Evolutionary conservation across 768 basidiomycete genomes (phyloP), one percentile per base, ranked within the genome.

Genomic region (Leccinum disarticulatum): DNA sequence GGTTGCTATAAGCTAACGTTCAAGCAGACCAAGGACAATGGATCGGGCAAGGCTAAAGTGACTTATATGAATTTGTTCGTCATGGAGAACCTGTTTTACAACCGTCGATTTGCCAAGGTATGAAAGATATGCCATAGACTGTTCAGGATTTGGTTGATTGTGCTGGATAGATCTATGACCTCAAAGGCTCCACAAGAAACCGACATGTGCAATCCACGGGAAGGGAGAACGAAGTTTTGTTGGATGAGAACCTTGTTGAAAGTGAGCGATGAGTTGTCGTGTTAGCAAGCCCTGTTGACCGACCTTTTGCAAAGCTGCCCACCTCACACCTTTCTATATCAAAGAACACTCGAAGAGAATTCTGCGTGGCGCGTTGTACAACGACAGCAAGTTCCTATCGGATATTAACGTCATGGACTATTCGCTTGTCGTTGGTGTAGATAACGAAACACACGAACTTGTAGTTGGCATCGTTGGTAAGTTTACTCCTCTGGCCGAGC

Each of bases 321-420:
- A 95, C 74, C 80, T 90, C 30, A 81, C 86, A 38, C 97, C 97
- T 4, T 90, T 98, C 68, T 98, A 95, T 72, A 80, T 99, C 17
- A 89, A 93, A n/a, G 96, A 98, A 73, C 93, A 98, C 67, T 92
- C 93, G 0, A 98, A 98, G 73, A 87, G 92, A 11, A 94, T 98
- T 59, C 75, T 99, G 10, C 84, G 92, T 22, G 89, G 93, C 17
- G 92, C 97, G 11, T 76, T 99, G 30, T 93, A 84, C 77, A 98
- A 96, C 65, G 97, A 99, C 73, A 96, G 90, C 76, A 93, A 91
- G 64, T 99, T 98, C 75, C 75, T 99, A 52, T 89, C 91, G 14
- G 91, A 94, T 62, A 87, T 95, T 57, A 95, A 97, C 69, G 93
- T 98, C 54, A 95, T 95, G 91, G 97, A 99, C 74, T 99, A 99